phyloP scores from a whole-genome alignment of 352 stramenopile species.

The Phytophthora parvispora region DNA sequence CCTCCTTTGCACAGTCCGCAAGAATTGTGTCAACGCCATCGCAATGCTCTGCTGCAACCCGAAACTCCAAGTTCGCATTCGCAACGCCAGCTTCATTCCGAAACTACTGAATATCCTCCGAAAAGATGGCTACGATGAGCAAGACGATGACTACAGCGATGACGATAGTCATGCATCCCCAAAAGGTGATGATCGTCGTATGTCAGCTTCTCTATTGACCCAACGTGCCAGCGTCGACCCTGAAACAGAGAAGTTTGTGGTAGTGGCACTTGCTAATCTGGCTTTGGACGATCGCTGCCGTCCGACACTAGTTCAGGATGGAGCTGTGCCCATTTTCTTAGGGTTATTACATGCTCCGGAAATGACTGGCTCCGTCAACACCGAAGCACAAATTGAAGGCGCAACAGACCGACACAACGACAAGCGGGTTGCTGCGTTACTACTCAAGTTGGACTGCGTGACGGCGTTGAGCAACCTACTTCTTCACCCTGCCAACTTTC shows the following conservation, averaged over 20 bases:
- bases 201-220: neutral
- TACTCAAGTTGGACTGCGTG: slow-evolving; percentile 85
- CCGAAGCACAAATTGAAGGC: slow-evolving; percentile 13
- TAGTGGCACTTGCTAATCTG: slow-evolving; percentile 80
- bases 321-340: slow-evolving; percentile 66
- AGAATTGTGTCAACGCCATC: slow-evolving; percentile 73
- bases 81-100: slow-evolving; percentile 61
- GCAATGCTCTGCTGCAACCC: slow-evolving; percentile 83
- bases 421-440: slow-evolving; percentile 33
- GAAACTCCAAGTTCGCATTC: slow-evolving; percentile 70
- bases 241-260: slow-evolving; percentile 75
- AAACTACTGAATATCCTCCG: slow-evolving; percentile 58
- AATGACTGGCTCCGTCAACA: neutral
- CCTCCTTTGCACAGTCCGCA: slow-evolving; percentile 50
- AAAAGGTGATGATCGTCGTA: neutral
- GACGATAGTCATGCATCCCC: slow-evolving; percentile 23
- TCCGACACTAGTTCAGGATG: slow-evolving; percentile 67
- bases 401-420: slow-evolving; percentile 20
- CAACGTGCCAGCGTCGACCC: slow-evolving; percentile 36
- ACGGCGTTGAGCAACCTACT: slow-evolving; percentile 87
- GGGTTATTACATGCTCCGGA: slow-evolving; percentile 48
- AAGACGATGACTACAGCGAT: slow-evolving; percentile 33
- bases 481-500: slow-evolving; percentile 85
- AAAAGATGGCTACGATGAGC: slow-evolving; percentile 10
- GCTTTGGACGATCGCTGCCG: slow-evolving; percentile 80